These are phyloP conservation scores for Chenopodium formosanum DNA, from an alignment of 148 eudicot genomes.

Conservation along the genomic window DNA sequence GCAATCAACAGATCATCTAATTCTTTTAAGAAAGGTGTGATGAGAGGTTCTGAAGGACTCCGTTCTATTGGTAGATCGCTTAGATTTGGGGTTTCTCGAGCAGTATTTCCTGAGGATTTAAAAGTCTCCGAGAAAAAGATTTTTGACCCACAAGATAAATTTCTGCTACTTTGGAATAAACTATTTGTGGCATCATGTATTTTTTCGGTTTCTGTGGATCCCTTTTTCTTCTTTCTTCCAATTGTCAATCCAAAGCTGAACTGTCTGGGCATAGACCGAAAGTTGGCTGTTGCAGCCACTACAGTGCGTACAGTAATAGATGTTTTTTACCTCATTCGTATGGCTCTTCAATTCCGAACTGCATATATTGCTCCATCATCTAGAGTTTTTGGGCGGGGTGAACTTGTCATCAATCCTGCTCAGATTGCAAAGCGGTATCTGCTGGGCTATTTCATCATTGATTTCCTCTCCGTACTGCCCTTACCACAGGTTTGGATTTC, in stretches of 20 bases:
- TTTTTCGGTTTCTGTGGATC: conserved; percentile 73
- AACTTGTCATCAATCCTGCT: conserved; percentile 79
- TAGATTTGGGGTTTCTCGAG: conserved; percentile 70
- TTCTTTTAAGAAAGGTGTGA: conserved; percentile 64
- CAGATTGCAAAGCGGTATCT: conserved; percentile 80
- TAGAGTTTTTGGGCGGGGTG: conserved; percentile 90
- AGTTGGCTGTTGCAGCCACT: conserved; percentile 65
- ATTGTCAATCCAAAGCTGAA: conserved; percentile 38
- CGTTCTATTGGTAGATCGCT: conserved; percentile 81
- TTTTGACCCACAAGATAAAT: conserved; percentile 88
- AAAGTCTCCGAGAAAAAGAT: conserved; percentile 82
- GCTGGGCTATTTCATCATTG: conserved; percentile 56
- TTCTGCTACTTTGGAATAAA: conserved; percentile 68
- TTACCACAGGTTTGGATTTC: conserved; percentile 64
- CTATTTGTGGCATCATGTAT: conserved; percentile 75
- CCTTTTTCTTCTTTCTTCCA: conserved; percentile 82
- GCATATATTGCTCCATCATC: conserved; percentile 93
- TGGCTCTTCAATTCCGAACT: conserved; percentile 80
- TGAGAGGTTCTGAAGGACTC: conserved; percentile 75
- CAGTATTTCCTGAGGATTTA: conserved; percentile 84
- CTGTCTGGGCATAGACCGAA: conserved; percentile 66
- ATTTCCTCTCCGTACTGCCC: conserved; percentile 79
- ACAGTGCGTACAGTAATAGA: conserved; percentile 72
- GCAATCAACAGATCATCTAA: conserved; percentile 44
- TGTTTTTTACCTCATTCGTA: conserved; percentile 71